Evolutionary conservation across 192 early-diverging fungal genomes (phyloP).

Genomic region (Rhizophagus clarus): DNA sequence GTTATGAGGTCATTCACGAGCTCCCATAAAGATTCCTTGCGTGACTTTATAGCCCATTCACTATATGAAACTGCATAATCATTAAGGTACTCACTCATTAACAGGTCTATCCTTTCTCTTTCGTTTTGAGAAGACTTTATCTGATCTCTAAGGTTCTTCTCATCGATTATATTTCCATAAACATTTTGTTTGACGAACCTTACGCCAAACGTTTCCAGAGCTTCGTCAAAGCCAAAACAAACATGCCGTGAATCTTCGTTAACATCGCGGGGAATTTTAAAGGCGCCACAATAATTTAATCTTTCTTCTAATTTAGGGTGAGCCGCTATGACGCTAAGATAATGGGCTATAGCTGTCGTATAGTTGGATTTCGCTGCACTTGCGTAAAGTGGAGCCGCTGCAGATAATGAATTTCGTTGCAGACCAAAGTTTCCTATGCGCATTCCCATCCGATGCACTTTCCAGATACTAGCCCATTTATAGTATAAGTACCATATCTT

Average conservation of each 20-base stretch:
- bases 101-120: neutral
- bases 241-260: neutral
- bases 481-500: too few relatives aligned
- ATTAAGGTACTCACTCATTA: neutral
- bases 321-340: too few relatives aligned
- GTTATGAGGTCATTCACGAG: neutral
- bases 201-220: neutral
- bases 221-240: neutral
- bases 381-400: too few relatives aligned
- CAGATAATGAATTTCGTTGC: too few relatives aligned
- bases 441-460: too few relatives aligned
- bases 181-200: neutral
- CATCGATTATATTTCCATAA: neutral
- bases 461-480: too few relatives aligned
- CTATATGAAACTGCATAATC: neutral
- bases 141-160: too few relatives aligned
- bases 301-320: neutral
- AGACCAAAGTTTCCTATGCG: too few relatives aligned
- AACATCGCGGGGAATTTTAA: neutral
- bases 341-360: too few relatives aligned
- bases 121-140: neutral
- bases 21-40: slow-evolving; percentile 4
- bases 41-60: neutral
- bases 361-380: too few relatives aligned
- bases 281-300: neutral